Conservation (phyloP, 2,329 filamentous ascomycete genomes). For the Alternaria atra region DNA sequence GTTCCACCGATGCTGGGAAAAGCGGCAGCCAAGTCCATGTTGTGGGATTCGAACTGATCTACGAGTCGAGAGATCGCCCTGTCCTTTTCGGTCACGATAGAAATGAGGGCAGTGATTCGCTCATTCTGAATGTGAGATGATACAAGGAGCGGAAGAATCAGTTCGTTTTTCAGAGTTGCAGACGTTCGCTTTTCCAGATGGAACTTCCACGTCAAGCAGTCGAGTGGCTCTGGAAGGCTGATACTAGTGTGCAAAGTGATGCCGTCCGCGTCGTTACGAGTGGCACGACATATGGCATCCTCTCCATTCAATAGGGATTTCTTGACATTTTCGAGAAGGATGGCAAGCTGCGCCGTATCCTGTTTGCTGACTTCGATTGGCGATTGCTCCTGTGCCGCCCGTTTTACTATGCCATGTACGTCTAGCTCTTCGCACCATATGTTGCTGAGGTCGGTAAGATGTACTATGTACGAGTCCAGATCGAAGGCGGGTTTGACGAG, state of each 20-base stretch:
- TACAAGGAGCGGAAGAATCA: conserved; percentile 64
- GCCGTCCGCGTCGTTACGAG: conserved; percentile 43
- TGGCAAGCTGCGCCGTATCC: conserved; percentile 69
- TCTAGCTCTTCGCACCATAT: conserved; percentile 76
- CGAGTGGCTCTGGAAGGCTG: conserved; percentile 69
- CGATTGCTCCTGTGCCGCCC: conserved; percentile 70
- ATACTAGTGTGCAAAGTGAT: conserved; percentile 66
- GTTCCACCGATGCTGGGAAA: conserved; percentile 64
- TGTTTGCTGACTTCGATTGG: conserved; percentile 77
- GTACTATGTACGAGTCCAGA: conserved; percentile 67
- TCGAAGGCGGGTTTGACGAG: conserved; percentile 69
- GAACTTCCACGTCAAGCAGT: conserved; percentile 72
- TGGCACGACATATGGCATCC: conserved; percentile 47
- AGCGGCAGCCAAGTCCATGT: conserved; percentile 64
- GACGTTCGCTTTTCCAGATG: conserved; percentile 58
- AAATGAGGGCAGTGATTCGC: conserved; percentile 60
- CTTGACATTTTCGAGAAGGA: conserved; percentile 71
- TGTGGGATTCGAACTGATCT: conserved; percentile 66
- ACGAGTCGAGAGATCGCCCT: conserved; percentile 66
- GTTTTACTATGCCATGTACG: conserved; percentile 67
- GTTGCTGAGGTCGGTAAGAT: conserved; percentile 75
- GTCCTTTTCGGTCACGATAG: conserved; percentile 65
- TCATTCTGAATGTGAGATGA: conserved; percentile 58
- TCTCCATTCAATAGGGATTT: conserved; percentile 56
- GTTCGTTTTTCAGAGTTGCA: conserved; percentile 56